Percentiles rank a stretch among this genome's conserved stretches.
Evolutionary conservation across 2,329 filamentous ascomycete genomes (phyloP).

Genomic region (Passalora sequoiae): DNA sequence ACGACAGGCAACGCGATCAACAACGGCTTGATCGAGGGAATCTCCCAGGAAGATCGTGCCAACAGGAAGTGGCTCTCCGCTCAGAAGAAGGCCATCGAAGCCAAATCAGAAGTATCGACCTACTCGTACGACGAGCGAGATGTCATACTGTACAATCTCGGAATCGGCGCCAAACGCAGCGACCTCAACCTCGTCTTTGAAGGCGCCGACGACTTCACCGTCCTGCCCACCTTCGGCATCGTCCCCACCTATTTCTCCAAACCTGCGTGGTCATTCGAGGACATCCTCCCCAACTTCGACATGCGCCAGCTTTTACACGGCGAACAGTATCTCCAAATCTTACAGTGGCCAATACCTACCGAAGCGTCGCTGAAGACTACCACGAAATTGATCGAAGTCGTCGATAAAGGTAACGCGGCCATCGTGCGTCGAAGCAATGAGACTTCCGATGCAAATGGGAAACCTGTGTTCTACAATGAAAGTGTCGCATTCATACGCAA

Average conservation of each 20-base stretch:
- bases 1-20: constrained; percentile 12
- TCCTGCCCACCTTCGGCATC: constrained; percentile 86
- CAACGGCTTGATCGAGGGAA: constrained; percentile 5
- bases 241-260: constrained; percentile 83
- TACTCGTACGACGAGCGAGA: constrained; percentile 75
- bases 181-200: constrained; percentile 87
- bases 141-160: constrained; percentile 85
- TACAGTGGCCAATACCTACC: constrained; percentile 86
- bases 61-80: constrained; percentile 54
- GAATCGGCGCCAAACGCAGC: constrained; percentile 82
- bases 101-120: constrained; percentile 40
- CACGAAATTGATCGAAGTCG: constrained; percentile 80
- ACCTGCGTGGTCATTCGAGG: constrained; percentile 69
- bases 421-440: constrained; percentile 73
- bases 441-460: constrained; percentile 76
- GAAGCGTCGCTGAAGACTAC: constrained; percentile 68
- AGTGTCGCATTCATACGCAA: constrained; percentile 86
- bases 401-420: constrained; percentile 90
- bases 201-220: constrained; percentile 84
- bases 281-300: constrained; percentile 89
- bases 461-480: constrained; percentile 96
- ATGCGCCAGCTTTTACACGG: constrained; percentile 98
- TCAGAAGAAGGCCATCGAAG: constrained; percentile 62
- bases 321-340: constrained; percentile 94
- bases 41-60: constrained; percentile 58